A percentile compares a stretch with the other conserved stretches of the same genome.
Evolutionary conservation across 768 basidiomycete genomes (phyloP).

Genomic region (Suillus weaverae): DNA sequence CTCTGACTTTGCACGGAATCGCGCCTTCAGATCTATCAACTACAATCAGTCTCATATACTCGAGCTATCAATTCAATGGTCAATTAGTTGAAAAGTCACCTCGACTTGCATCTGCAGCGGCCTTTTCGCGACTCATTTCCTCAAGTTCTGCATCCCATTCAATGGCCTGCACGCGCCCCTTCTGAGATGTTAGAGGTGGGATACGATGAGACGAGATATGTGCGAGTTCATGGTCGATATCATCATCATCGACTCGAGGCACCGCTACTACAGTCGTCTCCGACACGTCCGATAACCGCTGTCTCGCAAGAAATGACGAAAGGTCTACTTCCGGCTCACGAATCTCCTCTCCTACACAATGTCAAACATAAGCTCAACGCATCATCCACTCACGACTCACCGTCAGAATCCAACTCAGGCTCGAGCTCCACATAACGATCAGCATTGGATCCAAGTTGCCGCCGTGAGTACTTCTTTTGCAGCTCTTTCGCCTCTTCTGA

Average conservation of each 20-base stretch:
- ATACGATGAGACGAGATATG: slow-evolving; percentile 43
- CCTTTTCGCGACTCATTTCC: slow-evolving; percentile 66
- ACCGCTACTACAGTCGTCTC: slow-evolving; percentile 13
- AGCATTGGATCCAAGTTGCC: slow-evolving; percentile 66
- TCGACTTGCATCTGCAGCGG: slow-evolving; percentile 62
- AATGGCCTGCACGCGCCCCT: slow-evolving; percentile 64
- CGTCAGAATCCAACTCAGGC: slow-evolving; percentile 69
- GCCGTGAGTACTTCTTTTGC: slow-evolving; percentile 50
- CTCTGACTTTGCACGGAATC: slow-evolving; percentile 57
- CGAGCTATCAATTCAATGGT: neutral
- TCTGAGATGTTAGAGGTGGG: slow-evolving; percentile 38
- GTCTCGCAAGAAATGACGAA: slow-evolving; percentile 62
- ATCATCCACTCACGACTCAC: slow-evolving; percentile 35
- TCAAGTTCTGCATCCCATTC: slow-evolving; percentile 71
- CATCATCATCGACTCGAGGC: slow-evolving; percentile 48
- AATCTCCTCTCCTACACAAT: slow-evolving; percentile 55
- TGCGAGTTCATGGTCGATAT: slow-evolving; percentile 57
- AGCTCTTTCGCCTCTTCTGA: slow-evolving; percentile 50
- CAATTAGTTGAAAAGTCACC: slow-evolving; percentile 44
- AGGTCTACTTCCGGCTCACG: slow-evolving; percentile 75
- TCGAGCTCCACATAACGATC: slow-evolving; percentile 75
- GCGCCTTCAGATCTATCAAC: slow-evolving; percentile 52
- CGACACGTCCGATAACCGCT: slow-evolving; percentile 45
- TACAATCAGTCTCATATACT: neutral
- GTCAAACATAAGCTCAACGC: neutral